Evolutionary conservation across 495 filamentous ascomycete genomes (phyloP), one percentile per base, ranked within the genome.

Genomic region (Penicillium daleae): DNA sequence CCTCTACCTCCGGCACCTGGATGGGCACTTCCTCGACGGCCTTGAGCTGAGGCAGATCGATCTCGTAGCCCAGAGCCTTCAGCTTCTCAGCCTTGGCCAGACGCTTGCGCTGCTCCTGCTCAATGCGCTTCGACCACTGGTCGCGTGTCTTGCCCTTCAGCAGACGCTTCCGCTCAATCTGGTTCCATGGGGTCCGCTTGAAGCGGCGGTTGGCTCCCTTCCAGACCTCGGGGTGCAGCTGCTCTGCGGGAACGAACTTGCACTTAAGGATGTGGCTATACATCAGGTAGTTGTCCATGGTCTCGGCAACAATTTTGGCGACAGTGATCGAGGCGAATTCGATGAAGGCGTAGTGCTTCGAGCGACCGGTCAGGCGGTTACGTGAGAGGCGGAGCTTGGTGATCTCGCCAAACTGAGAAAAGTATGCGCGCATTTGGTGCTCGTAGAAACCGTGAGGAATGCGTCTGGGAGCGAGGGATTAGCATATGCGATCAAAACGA

Each of bases 371-470:
- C 72, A 89, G 88, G 67, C 86, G 88, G 83, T 96, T 97, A 61
- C 96, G 91, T 4, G 92, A 95, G 37, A 99, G 86, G 64, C 94
- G 88, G 32, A 99, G 85, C 54, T 85, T 86, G 53, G 80, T 86
- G 66, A 99, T 91, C 3, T 85, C 80, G 71, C 95, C 96, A 71
- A 99, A 99, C 76, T 98, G 95, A n/a, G 87, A 83, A 71, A 98
- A 97, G 82, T 98, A 99, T 49, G 85, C 82, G 54, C 87, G 87
- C 90, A 99, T 97, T 77, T 98, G 89, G 71, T 92, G 86, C 78
- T 98, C 96, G 82, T 92, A 97, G 84, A 99, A 98, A 76, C 96
- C 95, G 73, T 86, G 94, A 22, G 94, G 94, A 53, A 97, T 90
- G 55, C 91, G 90, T 39, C 91, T 80, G 56, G 39, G 53, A 66